These are phyloP conservation scores for Byssoonygena ceratinophila DNA, from an alignment of 2,329 filamentous ascomycete species.

Conservation along the genomic window DNA sequence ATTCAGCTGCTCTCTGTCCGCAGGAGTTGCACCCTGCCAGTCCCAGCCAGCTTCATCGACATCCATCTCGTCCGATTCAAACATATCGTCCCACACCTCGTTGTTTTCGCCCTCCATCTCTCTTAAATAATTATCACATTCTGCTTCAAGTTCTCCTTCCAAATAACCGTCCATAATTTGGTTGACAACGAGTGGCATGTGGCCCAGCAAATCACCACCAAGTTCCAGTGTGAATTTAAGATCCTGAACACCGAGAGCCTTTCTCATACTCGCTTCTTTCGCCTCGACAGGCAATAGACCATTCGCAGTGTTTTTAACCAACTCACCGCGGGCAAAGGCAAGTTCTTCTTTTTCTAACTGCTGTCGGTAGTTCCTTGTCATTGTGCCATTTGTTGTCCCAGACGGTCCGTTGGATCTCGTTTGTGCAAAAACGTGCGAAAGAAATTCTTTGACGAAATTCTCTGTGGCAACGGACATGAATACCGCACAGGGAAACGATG, in stretches of 20 bases:
- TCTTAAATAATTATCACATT: constrained; percentile 27
- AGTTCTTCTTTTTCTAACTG: constrained; percentile 69
- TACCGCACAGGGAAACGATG: constrained; percentile 45
- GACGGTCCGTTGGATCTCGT: constrained; percentile 50
- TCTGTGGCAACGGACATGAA: constrained; percentile 53
- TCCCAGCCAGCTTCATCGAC: constrained; percentile 31
- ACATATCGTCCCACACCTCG: constrained; percentile 19
- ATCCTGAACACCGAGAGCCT: constrained; percentile 66
- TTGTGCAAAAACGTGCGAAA: constrained; percentile 46
- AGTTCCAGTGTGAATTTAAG: constrained; percentile 65
- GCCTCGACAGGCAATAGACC: constrained; percentile 73
- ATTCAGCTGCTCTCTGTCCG: constrained; percentile 31
- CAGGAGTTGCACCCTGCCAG: constrained; percentile 31
- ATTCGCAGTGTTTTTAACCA: constrained; percentile 58
- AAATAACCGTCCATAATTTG: constrained; percentile 60
- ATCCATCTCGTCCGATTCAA: constrained; percentile 32
- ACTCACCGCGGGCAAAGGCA: constrained; percentile 58
- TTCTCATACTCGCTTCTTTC: constrained; percentile 60
- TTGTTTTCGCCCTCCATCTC: constrained; percentile 14
- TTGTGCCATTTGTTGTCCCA: constrained; percentile 58
- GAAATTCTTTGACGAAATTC: constrained; percentile 52
- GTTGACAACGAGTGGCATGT: constrained; percentile 65
- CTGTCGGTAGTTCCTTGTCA: constrained; percentile 65
- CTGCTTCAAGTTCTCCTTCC: constrained; percentile 60
- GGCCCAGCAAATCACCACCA: constrained; percentile 62